These are phyloP conservation scores for Psidium guajava DNA, from an alignment of 345 rosid species.

Conservation along the genomic window DNA sequence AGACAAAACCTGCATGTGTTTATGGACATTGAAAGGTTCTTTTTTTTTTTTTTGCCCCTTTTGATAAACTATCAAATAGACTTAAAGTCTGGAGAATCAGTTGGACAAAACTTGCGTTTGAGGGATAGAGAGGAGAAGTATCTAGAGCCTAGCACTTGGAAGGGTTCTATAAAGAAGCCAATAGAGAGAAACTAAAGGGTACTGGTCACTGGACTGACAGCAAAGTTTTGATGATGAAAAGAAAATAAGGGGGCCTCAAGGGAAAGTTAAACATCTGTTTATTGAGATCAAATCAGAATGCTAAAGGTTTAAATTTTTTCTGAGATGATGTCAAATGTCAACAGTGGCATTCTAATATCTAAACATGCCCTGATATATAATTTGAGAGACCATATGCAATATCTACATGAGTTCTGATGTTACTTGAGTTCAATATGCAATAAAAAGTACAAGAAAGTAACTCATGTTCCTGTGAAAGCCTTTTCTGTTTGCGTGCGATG, in stretches of 20 bases:
- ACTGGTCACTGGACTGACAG: background rate
- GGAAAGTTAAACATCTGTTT: background rate
- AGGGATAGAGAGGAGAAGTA: background rate
- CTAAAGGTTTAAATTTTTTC: background rate
- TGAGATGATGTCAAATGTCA: background rate
- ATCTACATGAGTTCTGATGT: background rate
- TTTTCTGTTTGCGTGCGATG: background rate
- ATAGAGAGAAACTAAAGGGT: background rate
- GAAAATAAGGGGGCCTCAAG: background rate
- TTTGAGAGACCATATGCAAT: background rate
- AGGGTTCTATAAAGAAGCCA: background rate
- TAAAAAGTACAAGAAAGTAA: background rate
- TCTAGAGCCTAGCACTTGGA: background rate
- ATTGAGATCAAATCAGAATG: background rate
- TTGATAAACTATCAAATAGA: background rate
- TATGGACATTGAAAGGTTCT: background rate
- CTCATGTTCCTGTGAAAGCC: background rate
- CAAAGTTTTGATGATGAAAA: background rate
- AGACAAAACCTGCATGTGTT: background rate
- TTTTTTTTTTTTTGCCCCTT: background rate
- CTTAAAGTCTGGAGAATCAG: background rate
- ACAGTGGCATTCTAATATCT: background rate
- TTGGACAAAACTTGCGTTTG: background rate
- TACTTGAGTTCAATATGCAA: background rate
- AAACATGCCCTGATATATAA: background rate